Base-by-base conservation (phyloP, 1,284 basidiomycete genomes). In the Leccinum variabile region DNA sequence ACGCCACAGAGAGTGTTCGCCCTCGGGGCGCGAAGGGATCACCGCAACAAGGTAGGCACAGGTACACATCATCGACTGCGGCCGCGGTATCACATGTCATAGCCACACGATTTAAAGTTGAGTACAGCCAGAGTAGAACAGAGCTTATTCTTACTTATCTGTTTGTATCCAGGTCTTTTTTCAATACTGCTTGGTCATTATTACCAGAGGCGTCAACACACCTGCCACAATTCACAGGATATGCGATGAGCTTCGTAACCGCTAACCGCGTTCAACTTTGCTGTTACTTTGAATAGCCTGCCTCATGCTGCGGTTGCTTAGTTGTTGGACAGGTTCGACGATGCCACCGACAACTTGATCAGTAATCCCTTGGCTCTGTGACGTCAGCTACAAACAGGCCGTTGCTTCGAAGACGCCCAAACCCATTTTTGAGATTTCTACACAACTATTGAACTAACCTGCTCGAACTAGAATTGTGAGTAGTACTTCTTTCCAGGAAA, bases 1-100 rank as follows among this genome's bases (percentile, higher is more conserved):
- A 44, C 11, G n/a, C n/a, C n/a, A n/a, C n/a, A n/a, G n/a, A n/a
- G n/a, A n/a, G n/a, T n/a, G n/a, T n/a, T n/a, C n/a, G n/a, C 33
- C 13, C 39, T 44, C n/a, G 41, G 16, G 16, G 18, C n/a, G 18
- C 44, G 44, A 46, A 18, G 44, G 37, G 55, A 37, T 3, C 39
- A 55, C 37, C 11, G 35, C 33, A 57, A 58, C 28, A 52, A 59
- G 11, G 35, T 35, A 49, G 41, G 54, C 30, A 28, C 33, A 9
- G 28, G 50, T 30, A 59, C 58, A 3, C 63, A 63, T 4, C 59
- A 39, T 86, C 86, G 30, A 90, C 91, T 88, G 90, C 86, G 41
- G 66, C 85, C 85, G 62, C 80, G 85, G 68, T 64, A 81, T 61
- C 60, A 64, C 50, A 22, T 57, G 25, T 41, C 53, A 41, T 35